Conservation (phyloP, 441 rosid genomes). For the Populus hybrid region DNA sequence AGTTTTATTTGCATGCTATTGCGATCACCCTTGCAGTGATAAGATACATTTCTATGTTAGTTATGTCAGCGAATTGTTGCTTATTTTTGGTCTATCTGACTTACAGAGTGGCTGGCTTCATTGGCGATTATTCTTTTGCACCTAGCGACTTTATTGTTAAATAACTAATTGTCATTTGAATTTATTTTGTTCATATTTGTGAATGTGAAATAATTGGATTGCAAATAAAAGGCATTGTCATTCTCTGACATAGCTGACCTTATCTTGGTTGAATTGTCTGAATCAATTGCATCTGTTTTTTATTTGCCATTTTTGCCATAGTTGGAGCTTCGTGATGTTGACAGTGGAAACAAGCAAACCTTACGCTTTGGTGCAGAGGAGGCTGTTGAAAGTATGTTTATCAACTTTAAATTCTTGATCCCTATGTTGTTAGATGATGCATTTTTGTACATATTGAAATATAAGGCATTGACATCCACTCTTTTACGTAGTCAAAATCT, state of each 20-base stretch:
- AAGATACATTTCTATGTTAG: neutral
- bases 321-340: constrained; percentile 94
- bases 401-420: constrained; percentile 6
- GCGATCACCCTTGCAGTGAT: neutral
- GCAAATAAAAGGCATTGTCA: neutral
- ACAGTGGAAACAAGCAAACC: constrained; percentile 77
- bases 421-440: neutral
- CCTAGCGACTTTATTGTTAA: too few relatives aligned
- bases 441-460: too few relatives aligned
- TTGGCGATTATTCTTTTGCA: neutral
- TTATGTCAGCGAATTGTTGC: neutral
- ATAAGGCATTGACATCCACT: too few relatives aligned
- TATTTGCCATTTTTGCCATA: constrained; percentile 14
- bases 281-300: neutral
- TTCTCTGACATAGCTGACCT: neutral
- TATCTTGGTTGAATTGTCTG: neutral
- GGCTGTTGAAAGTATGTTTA: constrained; percentile 75
- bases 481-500: neutral
- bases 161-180: too few relatives aligned
- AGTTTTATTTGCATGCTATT: neutral
- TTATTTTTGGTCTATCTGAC: too few relatives aligned
- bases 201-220: neutral
- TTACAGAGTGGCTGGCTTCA: neutral
- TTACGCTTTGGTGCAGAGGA: constrained; percentile 86
- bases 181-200: neutral